Percentiles rank a stretch among this genome's conserved stretches.
phyloP scores from a whole-genome alignment of 441 rosid genomes.

The Gossypium aridum region DNA sequence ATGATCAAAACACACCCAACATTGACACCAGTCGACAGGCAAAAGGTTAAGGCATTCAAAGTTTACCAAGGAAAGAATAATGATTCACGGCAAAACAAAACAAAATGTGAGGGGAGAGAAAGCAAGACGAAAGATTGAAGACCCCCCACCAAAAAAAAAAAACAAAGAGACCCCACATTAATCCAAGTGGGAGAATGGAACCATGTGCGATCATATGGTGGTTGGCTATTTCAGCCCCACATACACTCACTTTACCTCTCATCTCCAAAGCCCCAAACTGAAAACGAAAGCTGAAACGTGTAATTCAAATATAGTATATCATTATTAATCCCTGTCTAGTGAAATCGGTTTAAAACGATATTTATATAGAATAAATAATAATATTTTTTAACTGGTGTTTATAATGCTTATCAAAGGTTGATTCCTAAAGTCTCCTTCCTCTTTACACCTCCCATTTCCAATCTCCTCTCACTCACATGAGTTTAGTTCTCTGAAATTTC shows the following conservation, averaged over 20 bases:
- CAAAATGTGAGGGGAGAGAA: not conserved
- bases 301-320: not conserved
- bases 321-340: not conserved
- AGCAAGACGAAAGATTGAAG: not conserved
- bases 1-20: not conserved
- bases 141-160: not conserved
- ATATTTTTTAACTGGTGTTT: no score
- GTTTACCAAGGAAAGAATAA: not conserved
- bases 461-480: conserved; percentile 14
- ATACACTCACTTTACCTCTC: not conserved
- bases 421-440: conserved; percentile 24
- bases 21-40: not conserved
- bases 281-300: conserved; percentile 18
- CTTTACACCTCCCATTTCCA: conserved; percentile 36
- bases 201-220: conserved; percentile 68
- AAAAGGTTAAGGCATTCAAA: not conserved
- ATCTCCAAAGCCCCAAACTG: conserved; percentile 18
- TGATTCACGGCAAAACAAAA: not conserved
- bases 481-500: not conserved
- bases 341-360: not conserved
- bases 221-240: conserved; percentile 50
- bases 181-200: conserved; percentile 41
- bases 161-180: conserved; percentile 11
- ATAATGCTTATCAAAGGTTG: not conserved
- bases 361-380: no score